Evolutionary conservation across 495 filamentous ascomycete genomes (phyloP), one percentile per base, ranked within the genome.

Genomic region (Talaromyces ruber): DNA sequence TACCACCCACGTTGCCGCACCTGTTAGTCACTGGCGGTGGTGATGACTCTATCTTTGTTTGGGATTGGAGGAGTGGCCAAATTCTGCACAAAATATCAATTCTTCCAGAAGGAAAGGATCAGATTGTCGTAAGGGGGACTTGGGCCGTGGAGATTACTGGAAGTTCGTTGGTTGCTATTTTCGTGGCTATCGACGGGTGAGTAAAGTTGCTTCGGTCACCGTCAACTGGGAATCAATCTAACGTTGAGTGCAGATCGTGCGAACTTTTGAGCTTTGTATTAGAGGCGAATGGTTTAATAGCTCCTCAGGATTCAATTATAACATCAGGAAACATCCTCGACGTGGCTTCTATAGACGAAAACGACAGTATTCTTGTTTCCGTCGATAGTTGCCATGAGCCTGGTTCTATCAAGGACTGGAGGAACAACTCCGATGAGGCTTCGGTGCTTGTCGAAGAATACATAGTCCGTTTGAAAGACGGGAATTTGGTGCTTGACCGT

Each of bases 1-100:
- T 90, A 34, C 83, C 86, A 2, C 64, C 73, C 3, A 75, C 71
- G 62, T 72, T 78, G 29, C 79, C 82, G 6, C 75, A 81, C 8
- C 58, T 87, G 3, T 80, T 98, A 26, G 72, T 98, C 30, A 96
- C 92, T 4, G 94, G 90, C 30, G 95, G 92, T 32, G 93, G 93
- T 2, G 92, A 97, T 66, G 80, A 87, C 60, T 79, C 85, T 61
- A 59, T 98, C 4, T 81, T 88, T 62, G 74, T 92, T 5, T 97
- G 93, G 93, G 80, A 92, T 62, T 98, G 94, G 94, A 66, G 69
- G 14, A 67, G 74, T 7, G 82, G 83, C 0, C 68, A 71, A 34
- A 61, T 87, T 4, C 63, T 87, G 1, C 76, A 84, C 26, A 84
- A 79, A 63, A 62, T 84, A 51, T 60, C 69, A 2, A 62, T 79